Conservation (phyloP, 2,329 filamentous ascomycete species). For the Pseudogymnoascus sp. region DNA sequence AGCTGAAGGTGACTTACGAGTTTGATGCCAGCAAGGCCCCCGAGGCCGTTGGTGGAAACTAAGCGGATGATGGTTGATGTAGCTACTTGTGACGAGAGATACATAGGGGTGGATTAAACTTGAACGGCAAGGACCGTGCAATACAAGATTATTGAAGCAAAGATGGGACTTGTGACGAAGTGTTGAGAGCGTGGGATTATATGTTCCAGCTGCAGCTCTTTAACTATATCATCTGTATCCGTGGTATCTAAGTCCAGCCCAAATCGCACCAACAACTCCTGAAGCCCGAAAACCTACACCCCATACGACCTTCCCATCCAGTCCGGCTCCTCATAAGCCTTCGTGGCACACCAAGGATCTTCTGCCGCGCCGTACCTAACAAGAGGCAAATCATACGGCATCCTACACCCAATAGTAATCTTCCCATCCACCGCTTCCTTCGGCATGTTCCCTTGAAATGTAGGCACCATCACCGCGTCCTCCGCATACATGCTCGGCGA, state of each 20-base stretch:
- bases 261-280: not conserved
- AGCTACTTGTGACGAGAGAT: not conserved
- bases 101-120: not conserved
- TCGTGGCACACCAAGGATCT: conserved; percentile 68
- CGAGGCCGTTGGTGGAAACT: conserved; percentile 41
- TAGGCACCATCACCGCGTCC: conserved; percentile 52
- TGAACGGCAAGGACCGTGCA: not conserved
- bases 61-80: not conserved
- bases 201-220: not conserved
- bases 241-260: not conserved
- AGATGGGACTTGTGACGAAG: not conserved
- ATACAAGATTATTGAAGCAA: not conserved
- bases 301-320: conserved; percentile 36
- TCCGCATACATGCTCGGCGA: conserved; percentile 59
- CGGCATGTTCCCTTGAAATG: conserved; percentile 56
- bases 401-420: conserved; percentile 57
- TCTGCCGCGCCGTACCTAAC: conserved; percentile 55
- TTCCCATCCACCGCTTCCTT: conserved; percentile 17
- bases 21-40: conserved; percentile 57
- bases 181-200: not conserved
- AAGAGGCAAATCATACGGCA: conserved; percentile 77
- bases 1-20: conserved; percentile 62
- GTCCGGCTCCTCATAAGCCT: conserved; percentile 53
- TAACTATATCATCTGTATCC: not conserved
- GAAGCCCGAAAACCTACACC: not conserved